Base-by-base conservation (phyloP, 169 alveolate genomes). In the Cyclospora cayetanensis region DNA sequence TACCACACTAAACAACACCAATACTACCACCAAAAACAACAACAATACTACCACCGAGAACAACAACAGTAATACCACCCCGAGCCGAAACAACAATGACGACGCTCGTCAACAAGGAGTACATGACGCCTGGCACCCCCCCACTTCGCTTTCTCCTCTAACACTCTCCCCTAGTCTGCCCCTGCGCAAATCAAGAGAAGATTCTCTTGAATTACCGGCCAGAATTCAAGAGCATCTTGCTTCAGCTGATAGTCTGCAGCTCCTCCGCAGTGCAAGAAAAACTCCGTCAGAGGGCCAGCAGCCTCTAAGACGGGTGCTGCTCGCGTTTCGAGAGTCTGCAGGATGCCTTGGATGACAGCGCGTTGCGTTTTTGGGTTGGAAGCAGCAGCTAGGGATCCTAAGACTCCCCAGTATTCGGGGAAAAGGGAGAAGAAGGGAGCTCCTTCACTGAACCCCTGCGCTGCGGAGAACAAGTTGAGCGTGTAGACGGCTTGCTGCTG, bases 161-260 rank as follows among this genome's bases (percentile, higher is more conserved):
- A n/a, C n/a, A n/a, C n/a, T n/a, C n/a, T n/a, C n/a, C n/a, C n/a
- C n/a, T n/a, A n/a, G n/a, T n/a, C n/a, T n/a, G n/a, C n/a, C n/a
- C n/a, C n/a, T n/a, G n/a, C n/a, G n/a, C n/a, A n/a, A n/a, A n/a
- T n/a, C n/a, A n/a, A n/a, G n/a, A n/a, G n/a, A n/a, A 63, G 15
- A 18, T 74, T 65, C 18, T 70, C 66, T 70, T 46, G 66, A 39
- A 79, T 39, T n/a, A 82, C 90, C 0, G 90, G 96, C 97, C 97
- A 96, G 89, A 97, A 96, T 39, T 96, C 97, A 52, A 97, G 66
- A 1, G 97, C 97, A 74, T 96, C 98, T 12, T 96, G 88, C 46
- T 96, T 96, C 12, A 96, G 96, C 68, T 94, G 95, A 70, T 95
- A 89, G 70, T 95, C 96, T 35, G 80, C 82, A 34, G 93, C 94